Evolutionary conservation across 768 basidiomycete species (phyloP).

Genomic region (Tricholoma furcatifolium): DNA sequence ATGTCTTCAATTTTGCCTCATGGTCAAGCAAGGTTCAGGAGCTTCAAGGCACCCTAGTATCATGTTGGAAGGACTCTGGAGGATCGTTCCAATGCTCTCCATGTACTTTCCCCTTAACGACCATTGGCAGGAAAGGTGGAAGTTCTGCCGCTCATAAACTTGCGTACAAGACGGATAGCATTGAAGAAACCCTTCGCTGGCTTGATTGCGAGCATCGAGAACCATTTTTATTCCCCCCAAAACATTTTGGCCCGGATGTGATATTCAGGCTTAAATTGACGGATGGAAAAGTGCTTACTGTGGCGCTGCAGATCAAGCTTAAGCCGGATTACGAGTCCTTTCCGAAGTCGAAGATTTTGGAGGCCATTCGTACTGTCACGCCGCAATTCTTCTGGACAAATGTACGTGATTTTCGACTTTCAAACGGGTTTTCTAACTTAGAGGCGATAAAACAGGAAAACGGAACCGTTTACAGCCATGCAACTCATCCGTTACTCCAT

Average conservation of each 20-base stretch:
- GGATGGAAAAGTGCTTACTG: not conserved
- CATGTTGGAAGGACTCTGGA: conserved; percentile 4
- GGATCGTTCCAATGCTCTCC: not conserved
- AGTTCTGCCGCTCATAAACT: not conserved
- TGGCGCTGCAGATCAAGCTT: conserved; percentile 3
- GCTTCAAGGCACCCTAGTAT: too few relatives aligned
- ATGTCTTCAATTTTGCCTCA: too few relatives aligned
- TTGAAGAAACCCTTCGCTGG: not conserved
- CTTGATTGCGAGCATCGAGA: not conserved
- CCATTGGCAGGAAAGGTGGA: not conserved
- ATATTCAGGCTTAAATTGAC: conserved; percentile 1
- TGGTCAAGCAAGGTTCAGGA: too few relatives aligned
- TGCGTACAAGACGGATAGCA: not conserved
- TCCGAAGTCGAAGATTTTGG: not conserved
- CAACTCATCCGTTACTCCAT: too few relatives aligned
- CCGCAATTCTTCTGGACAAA: not conserved
- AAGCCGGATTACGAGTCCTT: too few relatives aligned
- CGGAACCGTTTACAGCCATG: too few relatives aligned
- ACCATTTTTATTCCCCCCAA: conserved; percentile 3
- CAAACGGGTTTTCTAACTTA: too few relatives aligned
- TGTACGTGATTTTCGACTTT: too few relatives aligned
- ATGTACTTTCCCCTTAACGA: not conserved
- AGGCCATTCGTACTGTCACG: not conserved
- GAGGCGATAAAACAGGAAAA: too few relatives aligned
- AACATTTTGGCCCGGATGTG: conserved; percentile 3